Evolutionary conservation across 495 filamentous ascomycete genomes (phyloP).

Genomic region (Hyaloscypha hepaticicola): DNA sequence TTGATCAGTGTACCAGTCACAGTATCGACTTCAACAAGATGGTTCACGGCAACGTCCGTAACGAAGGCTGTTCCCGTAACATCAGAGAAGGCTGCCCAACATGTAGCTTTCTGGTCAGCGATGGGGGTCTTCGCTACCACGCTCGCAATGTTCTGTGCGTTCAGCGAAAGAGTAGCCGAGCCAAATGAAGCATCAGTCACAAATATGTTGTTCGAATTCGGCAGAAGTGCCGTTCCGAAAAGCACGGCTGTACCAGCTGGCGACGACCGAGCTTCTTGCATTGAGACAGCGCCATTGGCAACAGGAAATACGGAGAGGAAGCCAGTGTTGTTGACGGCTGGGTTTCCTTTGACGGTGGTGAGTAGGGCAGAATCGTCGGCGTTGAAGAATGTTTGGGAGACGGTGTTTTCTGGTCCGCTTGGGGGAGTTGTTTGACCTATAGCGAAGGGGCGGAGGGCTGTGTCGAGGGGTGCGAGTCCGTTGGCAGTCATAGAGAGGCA

Average conservation of each 20-base stretch:
- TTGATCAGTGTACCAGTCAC: conserved; percentile 42
- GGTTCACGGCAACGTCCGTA: conserved; percentile 50
- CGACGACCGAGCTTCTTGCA: conserved; percentile 35
- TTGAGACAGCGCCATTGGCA: conserved; percentile 28
- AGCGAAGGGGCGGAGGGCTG: conserved; percentile 40
- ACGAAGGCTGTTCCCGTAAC: conserved; percentile 50
- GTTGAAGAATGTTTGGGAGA: conserved; percentile 57
- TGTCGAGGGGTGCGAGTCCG: conserved; percentile 44
- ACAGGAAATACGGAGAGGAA: conserved; percentile 52
- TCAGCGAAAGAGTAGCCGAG: conserved; percentile 40
- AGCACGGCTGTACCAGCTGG: conserved; percentile 52
- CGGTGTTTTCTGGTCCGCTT: conserved; percentile 50
- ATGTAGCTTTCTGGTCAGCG: conserved; percentile 51
- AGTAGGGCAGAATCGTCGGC: conserved; percentile 48
- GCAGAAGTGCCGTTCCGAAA: conserved; percentile 51
- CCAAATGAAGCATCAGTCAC: conserved; percentile 58
- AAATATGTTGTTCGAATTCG: conserved; percentile 43
- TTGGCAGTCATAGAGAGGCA: conserved; percentile 44
- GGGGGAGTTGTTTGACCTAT: conserved; percentile 54
- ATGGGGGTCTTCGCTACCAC: conserved; percentile 38
- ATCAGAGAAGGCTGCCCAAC: conserved; percentile 49
- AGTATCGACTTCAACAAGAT: conserved; percentile 52
- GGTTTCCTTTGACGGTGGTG: conserved; percentile 57
- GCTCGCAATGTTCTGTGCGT: conserved; percentile 26
- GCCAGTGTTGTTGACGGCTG: conserved; percentile 50